Conservation (phyloP, 2,329 filamentous ascomycete species). For the Huntiella moniliformis region DNA sequence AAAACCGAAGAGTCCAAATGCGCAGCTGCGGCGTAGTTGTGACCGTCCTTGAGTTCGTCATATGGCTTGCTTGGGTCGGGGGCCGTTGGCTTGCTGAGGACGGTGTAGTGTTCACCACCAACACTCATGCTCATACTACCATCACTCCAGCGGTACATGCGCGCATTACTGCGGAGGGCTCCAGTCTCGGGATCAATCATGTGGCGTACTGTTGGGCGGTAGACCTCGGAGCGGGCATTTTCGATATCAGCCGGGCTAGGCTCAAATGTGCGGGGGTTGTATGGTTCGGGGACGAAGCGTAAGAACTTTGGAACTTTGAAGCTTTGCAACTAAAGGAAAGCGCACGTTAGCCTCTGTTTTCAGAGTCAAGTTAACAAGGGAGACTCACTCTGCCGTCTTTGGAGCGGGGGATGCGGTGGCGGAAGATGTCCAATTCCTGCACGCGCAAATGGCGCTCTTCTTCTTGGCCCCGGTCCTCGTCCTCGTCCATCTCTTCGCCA, state of each 20-base stretch:
- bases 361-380: neutral
- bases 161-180: slow-evolving; percentile 54
- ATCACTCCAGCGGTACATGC: slow-evolving; percentile 61
- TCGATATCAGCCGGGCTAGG: slow-evolving; percentile 35
- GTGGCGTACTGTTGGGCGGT: slow-evolving; percentile 50
- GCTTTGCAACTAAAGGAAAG: slow-evolving; percentile 9
- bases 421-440: slow-evolving; percentile 44
- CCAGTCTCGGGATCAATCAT: slow-evolving; percentile 47
- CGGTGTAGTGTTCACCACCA: slow-evolving; percentile 57
- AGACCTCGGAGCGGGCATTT: slow-evolving; percentile 33
- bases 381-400: slow-evolving; percentile 47
- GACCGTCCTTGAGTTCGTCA: slow-evolving; percentile 48
- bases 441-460: slow-evolving; percentile 31
- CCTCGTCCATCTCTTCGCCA: slow-evolving; percentile 8
- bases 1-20: slow-evolving; percentile 49
- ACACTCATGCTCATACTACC: slow-evolving; percentile 60
- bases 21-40: slow-evolving; percentile 58
- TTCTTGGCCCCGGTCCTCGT: slow-evolving; percentile 4
- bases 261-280: slow-evolving; percentile 46
- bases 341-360: slow-evolving; percentile 2
- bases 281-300: slow-evolving; percentile 47
- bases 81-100: slow-evolving; percentile 50
- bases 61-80: slow-evolving; percentile 41
- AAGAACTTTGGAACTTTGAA: slow-evolving; percentile 47
- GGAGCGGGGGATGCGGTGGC: slow-evolving; percentile 52